Conservation (phyloP, 2,329 filamentous ascomycete species). For the Alternaria ventricosa region DNA sequence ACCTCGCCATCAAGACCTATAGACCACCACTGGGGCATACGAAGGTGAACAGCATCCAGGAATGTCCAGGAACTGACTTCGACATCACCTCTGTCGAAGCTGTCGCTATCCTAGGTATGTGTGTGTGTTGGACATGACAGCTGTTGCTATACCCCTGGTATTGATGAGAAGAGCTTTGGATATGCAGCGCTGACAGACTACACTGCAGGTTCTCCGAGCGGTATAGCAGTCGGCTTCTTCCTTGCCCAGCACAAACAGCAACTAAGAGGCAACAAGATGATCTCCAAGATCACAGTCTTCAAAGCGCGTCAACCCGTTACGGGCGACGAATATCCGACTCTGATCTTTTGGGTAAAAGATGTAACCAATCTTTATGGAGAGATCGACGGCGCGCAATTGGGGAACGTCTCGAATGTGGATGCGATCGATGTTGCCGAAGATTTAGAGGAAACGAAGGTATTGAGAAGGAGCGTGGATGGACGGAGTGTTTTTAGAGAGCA, state of each 20-base stretch:
- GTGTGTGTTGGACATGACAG: background rate
- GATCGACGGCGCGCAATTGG: background rate
- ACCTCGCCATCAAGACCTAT: background rate
- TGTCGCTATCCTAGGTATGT: background rate
- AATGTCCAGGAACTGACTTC: background rate
- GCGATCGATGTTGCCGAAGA: background rate
- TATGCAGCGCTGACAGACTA: background rate
- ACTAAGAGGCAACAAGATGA: background rate
- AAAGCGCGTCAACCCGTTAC: background rate
- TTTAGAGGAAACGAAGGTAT: background rate
- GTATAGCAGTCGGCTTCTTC: constrained; percentile 2
- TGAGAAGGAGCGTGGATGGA: background rate
- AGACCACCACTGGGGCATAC: background rate
- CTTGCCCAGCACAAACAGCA: constrained; percentile 4
- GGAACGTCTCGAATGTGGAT: background rate
- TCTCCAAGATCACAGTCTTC: background rate
- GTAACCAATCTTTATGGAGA: background rate
- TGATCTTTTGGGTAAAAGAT: background rate
- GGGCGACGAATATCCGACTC: background rate
- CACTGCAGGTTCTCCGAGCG: background rate
- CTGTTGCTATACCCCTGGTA: background rate
- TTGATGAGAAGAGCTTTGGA: background rate
- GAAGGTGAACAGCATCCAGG: background rate
- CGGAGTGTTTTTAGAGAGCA: background rate
- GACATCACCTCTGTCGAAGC: background rate